Percentiles rank a stretch among this genome's conserved stretches.
phyloP scores from a whole-genome alignment of 495 filamentous ascomycete species.

The Oleoguttula mirabilis region DNA sequence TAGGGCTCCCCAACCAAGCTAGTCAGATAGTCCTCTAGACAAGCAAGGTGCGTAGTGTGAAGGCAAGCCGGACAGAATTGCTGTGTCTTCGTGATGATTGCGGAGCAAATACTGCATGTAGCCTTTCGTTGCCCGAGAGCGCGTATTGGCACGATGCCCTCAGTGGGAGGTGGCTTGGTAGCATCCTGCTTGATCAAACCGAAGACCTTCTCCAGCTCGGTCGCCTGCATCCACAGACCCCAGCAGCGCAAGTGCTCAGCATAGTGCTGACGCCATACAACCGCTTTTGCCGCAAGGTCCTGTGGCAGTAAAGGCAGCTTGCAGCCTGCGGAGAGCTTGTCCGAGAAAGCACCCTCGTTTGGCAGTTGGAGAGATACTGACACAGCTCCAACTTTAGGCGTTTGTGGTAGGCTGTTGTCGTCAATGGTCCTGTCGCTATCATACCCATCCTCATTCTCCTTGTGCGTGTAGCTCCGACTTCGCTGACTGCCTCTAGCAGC shows the following conservation, averaged over 20 bases:
- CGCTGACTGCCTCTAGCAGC: slow-evolving; percentile 1
- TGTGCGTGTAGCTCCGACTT: background rate
- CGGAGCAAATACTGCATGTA: slow-evolving; percentile 12
- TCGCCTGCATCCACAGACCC: slow-evolving; percentile 7
- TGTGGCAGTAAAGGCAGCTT: slow-evolving; percentile 1
- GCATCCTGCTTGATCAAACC: too few species aligned
- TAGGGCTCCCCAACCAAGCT: slow-evolving; percentile 3
- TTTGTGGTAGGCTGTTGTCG: slow-evolving; percentile 14
- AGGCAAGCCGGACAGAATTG: slow-evolving; percentile 13
- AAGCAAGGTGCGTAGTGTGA: slow-evolving; percentile 7
- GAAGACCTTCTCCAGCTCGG: slow-evolving; percentile 16
- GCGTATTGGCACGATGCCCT: background rate
- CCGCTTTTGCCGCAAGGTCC: slow-evolving; percentile 2
- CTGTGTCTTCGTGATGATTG: background rate
- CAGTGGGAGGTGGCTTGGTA: background rate
- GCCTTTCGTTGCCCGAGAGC: background rate
- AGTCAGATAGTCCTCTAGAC: slow-evolving; percentile 7
- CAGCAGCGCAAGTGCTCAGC: slow-evolving; percentile 12
- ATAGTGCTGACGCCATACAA: slow-evolving; percentile 6
- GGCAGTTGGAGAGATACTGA: background rate
- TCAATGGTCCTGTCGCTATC: slow-evolving; percentile 20
- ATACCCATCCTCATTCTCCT: slow-evolving; percentile 9
- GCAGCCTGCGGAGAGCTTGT: slow-evolving; percentile 1
- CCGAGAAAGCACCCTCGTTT: slow-evolving; percentile 6
- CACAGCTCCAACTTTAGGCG: slow-evolving; percentile 1